These are phyloP conservation scores for Aspergillus sp. DNA, from an alignment of 2,329 filamentous ascomycete genomes.

Conservation along the genomic window DNA sequence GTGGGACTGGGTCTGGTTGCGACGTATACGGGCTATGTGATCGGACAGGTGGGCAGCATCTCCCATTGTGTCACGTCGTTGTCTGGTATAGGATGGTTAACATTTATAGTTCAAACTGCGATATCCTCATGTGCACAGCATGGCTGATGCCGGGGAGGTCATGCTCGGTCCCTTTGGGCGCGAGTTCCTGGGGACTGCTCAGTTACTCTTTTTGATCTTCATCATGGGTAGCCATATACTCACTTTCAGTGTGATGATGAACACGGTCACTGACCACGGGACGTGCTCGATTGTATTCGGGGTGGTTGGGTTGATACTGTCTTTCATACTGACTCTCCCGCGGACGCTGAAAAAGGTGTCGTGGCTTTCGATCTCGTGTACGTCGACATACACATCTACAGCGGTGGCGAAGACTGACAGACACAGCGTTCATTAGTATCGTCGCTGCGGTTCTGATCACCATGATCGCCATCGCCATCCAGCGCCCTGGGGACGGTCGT, in stretches of 20 bases:
- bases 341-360: slow-evolving; percentile 59
- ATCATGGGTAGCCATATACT: slow-evolving; percentile 66
- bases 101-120: slow-evolving; percentile 44
- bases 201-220: slow-evolving; percentile 62
- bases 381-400: background rate
- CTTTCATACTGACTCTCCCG: slow-evolving; percentile 56
- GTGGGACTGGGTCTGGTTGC: slow-evolving; percentile 51
- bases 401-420: background rate
- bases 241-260: slow-evolving; percentile 65
- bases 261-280: slow-evolving; percentile 57
- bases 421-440: slow-evolving; percentile 56
- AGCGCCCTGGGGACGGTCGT: slow-evolving; percentile 29
- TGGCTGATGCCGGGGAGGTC: slow-evolving; percentile 63
- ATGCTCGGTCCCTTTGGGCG: slow-evolving; percentile 59
- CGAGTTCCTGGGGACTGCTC: slow-evolving; percentile 60
- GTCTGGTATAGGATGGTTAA: background rate
- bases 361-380: slow-evolving; percentile 55
- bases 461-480: slow-evolving; percentile 60
- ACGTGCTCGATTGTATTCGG: slow-evolving; percentile 61
- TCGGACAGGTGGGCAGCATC: slow-evolving; percentile 50
- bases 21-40: slow-evolving; percentile 56
- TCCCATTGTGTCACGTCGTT: too few relatives aligned
- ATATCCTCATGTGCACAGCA: slow-evolving; percentile 59
- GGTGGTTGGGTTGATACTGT: slow-evolving; percentile 54
- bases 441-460: slow-evolving; percentile 60